phyloP scores from a whole-genome alignment of 805 yeast species.

The Wickerhamomyces chaumierensis region DNA sequence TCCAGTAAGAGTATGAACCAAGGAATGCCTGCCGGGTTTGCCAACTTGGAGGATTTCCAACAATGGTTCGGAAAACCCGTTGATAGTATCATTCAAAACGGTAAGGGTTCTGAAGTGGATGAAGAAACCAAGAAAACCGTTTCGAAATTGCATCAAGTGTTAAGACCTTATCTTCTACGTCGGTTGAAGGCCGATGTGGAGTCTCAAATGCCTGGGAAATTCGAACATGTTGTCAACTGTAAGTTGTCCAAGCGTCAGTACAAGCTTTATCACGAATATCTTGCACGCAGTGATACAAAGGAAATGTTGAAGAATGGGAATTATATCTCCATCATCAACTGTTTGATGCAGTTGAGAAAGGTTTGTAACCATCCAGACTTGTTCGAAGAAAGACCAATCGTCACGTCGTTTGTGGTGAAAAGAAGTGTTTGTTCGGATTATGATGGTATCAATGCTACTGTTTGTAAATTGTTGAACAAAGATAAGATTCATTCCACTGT shows the following conservation, averaged over 20 bases:
- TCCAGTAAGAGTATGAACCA: conserved; percentile 51
- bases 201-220: conserved; percentile 97
- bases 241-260: conserved; percentile 87
- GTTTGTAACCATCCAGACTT: conserved; percentile 95
- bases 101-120: conserved; percentile 40
- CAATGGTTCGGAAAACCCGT: conserved; percentile 99
- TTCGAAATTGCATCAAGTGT: conserved; percentile 79
- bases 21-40: conserved; percentile 84
- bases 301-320: conserved; percentile 93
- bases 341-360: conserved; percentile 94
- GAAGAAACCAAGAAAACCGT: conserved; percentile 80
- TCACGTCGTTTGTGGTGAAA: conserved; percentile 77
- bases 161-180: conserved; percentile 85
- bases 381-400: conserved; percentile 90
- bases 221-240: conserved; percentile 91
- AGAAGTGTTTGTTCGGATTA: conserved; percentile 47
- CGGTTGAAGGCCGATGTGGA: conserved; percentile 94
- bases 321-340: conserved; percentile 87
- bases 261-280: conserved; percentile 86
- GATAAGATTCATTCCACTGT: conserved; percentile 21
- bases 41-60: conserved; percentile 89
- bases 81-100: conserved; percentile 79
- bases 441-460: conserved; percentile 27
- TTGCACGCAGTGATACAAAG: conserved; percentile 92
- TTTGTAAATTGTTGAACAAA: conserved; percentile 23